These are phyloP conservation scores for Rhizopogon sp. DNA, from an alignment of 768 basidiomycete genomes.

Conservation along the genomic window DNA sequence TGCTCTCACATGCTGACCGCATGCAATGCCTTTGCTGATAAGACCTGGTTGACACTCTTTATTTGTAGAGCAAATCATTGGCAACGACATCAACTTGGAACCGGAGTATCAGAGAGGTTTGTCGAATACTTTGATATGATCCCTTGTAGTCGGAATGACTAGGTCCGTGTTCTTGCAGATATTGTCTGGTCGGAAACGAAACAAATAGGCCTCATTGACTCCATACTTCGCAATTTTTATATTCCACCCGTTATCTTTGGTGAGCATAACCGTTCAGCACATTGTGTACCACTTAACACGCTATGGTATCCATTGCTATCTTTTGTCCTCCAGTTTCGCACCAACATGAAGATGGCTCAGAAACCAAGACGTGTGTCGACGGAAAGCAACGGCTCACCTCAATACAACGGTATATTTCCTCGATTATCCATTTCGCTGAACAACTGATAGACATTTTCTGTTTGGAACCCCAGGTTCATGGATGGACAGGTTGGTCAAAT, in stretches of 20 bases:
- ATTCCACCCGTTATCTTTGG: slow-evolving; percentile 78
- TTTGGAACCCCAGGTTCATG: slow-evolving; percentile 46
- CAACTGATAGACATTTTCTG: not conserved
- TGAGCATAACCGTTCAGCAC: slow-evolving; percentile 18
- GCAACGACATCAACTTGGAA: slow-evolving; percentile 62
- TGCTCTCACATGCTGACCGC: not conserved
- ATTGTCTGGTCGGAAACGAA: slow-evolving; percentile 79
- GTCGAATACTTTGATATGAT: not conserved
- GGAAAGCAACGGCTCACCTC: slow-evolving; percentile 81
- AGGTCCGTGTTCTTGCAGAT: slow-evolving; percentile 31
- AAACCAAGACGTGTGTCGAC: slow-evolving; percentile 66
- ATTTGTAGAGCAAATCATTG: slow-evolving; percentile 54
- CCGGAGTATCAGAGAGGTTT: slow-evolving; percentile 77
- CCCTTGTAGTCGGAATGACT: not conserved
- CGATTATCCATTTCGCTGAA: not conserved
- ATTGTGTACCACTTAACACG: not conserved
- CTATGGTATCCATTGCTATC: not conserved
- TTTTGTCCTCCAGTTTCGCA: slow-evolving; percentile 38
- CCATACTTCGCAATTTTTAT: slow-evolving; percentile 73
- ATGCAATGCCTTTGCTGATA: not conserved
- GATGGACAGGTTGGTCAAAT: slow-evolving; percentile 53
- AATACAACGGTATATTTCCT: slow-evolving; percentile 50
- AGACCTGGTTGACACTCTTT: not conserved
- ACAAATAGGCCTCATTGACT: slow-evolving; percentile 73
- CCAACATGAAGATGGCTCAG: slow-evolving; percentile 54